Conservation (phyloP, 23 red algal genomes). For the Gracilaria gracilis region DNA sequence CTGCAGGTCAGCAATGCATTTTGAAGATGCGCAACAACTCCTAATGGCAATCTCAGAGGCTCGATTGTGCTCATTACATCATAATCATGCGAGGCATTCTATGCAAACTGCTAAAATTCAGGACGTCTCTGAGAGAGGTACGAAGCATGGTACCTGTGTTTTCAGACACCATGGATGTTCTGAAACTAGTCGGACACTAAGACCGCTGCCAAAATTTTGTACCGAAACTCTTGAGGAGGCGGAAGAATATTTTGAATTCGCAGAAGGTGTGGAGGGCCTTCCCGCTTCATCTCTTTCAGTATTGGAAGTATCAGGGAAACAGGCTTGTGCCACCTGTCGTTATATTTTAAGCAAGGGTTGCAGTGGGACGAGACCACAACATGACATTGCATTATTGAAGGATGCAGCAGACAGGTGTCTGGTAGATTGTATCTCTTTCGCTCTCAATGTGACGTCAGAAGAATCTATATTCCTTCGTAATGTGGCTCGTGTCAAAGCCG, state of each 20-base stretch:
- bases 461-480: not conserved
- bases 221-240: not conserved
- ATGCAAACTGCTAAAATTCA: not conserved
- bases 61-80: slow-evolving; percentile 4
- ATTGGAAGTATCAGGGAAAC: not conserved
- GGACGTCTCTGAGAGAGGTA: not conserved
- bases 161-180: not conserved
- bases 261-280: not conserved
- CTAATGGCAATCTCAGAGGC: not conserved
- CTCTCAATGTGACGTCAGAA: not conserved
- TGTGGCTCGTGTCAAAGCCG: not conserved
- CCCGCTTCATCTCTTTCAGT: not conserved
- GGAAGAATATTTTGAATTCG: not conserved
- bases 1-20: not conserved
- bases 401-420: slow-evolving; percentile 1
- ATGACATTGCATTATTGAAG: not conserved
- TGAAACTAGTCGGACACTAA: not conserved
- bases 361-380: not conserved
- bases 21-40: not conserved
- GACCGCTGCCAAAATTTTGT: not conserved
- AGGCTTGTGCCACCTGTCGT: slow-evolving; percentile 1
- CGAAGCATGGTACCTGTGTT: not conserved
- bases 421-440: slow-evolving; percentile 8
- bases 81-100: slow-evolving; percentile 16
- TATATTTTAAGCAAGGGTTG: not conserved